These are phyloP conservation scores for Rosa hybrid DNA, from an alignment of 331 rosid species.

Conservation along the genomic window DNA sequence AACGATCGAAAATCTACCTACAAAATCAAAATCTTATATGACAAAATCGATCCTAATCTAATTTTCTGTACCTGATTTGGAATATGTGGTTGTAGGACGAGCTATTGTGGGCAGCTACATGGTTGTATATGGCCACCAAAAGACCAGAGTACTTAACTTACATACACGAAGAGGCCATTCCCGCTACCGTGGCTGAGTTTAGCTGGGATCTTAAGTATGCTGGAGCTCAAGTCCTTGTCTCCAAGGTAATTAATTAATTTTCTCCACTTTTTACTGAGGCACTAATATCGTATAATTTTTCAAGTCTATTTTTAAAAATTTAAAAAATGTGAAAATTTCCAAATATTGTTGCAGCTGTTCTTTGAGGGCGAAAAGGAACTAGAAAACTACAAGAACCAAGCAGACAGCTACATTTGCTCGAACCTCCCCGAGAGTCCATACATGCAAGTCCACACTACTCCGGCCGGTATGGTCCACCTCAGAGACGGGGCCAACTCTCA, in stretches of 20 bases:
- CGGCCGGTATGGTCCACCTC: slow-evolving; percentile 73
- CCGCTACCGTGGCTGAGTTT: slow-evolving; percentile 71
- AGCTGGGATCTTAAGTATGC: slow-evolving; percentile 99
- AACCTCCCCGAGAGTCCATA: slow-evolving; percentile 87
- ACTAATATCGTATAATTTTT: neutral
- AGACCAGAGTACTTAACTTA: slow-evolving; percentile 47
- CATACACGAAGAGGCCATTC: slow-evolving; percentile 59
- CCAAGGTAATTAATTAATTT: slow-evolving; percentile 44
- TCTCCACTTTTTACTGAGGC: neutral
- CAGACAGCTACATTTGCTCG: slow-evolving; percentile 73
- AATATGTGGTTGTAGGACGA: slow-evolving; percentile 56
- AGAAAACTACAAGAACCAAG: slow-evolving; percentile 54
- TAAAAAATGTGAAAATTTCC: neutral
- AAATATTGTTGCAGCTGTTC: slow-evolving; percentile 39
- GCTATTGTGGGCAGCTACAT: slow-evolving; percentile 90
- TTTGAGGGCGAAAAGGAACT: slow-evolving; percentile 53
- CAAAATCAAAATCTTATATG: neutral
- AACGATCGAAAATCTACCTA: slow-evolving; percentile 6
- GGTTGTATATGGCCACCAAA: slow-evolving; percentile 72
- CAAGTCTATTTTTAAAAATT: neutral
- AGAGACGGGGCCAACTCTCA: slow-evolving; percentile 95
- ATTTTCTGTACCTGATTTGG: neutral
- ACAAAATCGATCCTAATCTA: neutral
- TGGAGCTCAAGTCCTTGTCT: slow-evolving; percentile 79
- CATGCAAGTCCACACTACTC: slow-evolving; percentile 54